phyloP scores from a whole-genome alignment of 495 filamentous ascomycete species.

The Xylaria flabelliformis region DNA sequence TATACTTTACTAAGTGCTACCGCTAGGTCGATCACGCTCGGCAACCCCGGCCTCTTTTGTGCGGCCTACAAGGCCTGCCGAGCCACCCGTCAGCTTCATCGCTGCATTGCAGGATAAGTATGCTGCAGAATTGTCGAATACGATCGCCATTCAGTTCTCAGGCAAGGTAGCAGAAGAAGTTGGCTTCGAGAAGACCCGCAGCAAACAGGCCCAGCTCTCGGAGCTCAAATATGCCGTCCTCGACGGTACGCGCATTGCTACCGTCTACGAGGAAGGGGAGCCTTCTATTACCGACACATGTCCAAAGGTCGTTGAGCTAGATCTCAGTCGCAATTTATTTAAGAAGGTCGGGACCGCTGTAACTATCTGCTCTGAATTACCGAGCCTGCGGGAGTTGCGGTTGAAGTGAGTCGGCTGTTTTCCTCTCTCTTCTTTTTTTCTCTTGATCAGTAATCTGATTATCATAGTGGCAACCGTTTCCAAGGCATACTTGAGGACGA shows the following conservation, averaged over 20 bases:
- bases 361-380: slow-evolving; percentile 71
- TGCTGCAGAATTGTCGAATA: slow-evolving; percentile 59
- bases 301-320: slow-evolving; percentile 77
- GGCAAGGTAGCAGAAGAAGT: slow-evolving; percentile 91
- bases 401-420: slow-evolving; percentile 64
- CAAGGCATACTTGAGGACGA: slow-evolving; percentile 47
- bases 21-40: slow-evolving; percentile 66
- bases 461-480: slow-evolving; percentile 78
- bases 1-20: not conserved
- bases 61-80: slow-evolving; percentile 72
- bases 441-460: slow-evolving; percentile 9
- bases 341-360: slow-evolving; percentile 67
- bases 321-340: slow-evolving; percentile 86
- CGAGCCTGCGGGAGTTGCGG: slow-evolving; percentile 66
- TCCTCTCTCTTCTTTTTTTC: slow-evolving; percentile 11
- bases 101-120: slow-evolving; percentile 86
- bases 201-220: slow-evolving; percentile 74
- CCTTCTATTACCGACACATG: slow-evolving; percentile 55
- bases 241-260: slow-evolving; percentile 70
- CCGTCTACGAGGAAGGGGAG: slow-evolving; percentile 41
- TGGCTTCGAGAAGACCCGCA: slow-evolving; percentile 91
- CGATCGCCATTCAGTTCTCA: slow-evolving; percentile 69
- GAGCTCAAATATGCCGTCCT: slow-evolving; percentile 82
- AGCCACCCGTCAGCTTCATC: slow-evolving; percentile 73
- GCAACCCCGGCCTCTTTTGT: slow-evolving; percentile 84